These are phyloP conservation scores for Ustilago shanxiensis DNA, from an alignment of 1,284 basidiomycete species.

Conservation along the genomic window DNA sequence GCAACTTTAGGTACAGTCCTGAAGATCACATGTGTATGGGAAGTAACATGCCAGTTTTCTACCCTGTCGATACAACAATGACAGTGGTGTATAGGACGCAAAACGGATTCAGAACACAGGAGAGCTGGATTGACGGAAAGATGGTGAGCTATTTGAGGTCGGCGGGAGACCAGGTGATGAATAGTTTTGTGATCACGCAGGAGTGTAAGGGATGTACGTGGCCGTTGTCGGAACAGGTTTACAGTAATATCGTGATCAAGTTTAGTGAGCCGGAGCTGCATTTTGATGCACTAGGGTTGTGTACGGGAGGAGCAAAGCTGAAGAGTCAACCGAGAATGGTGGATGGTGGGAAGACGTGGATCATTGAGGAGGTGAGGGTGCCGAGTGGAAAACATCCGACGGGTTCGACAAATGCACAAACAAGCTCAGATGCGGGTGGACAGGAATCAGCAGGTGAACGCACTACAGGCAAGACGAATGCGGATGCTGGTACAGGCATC, in stretches of 20 bases:
- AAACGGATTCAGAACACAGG: constrained; percentile 42
- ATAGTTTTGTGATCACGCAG: constrained; percentile 51
- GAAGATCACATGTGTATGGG: constrained; percentile 52
- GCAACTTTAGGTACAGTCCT: constrained; percentile 32
- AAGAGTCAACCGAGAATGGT: constrained; percentile 15
- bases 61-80: constrained; percentile 26
- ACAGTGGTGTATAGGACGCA: constrained; percentile 44
- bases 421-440: background rate
- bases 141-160: constrained; percentile 42
- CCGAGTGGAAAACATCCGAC: constrained; percentile 30
- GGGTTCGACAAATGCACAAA: background rate
- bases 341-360: constrained; percentile 29
- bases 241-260: constrained; percentile 33
- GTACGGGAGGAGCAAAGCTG: constrained; percentile 31
- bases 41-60: constrained; percentile 42
- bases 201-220: constrained; percentile 44
- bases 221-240: constrained; percentile 42
- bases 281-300: constrained; percentile 35
- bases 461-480: background rate
- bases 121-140: constrained; percentile 39
- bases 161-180: constrained; percentile 49
- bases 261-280: constrained; percentile 27
- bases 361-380: constrained; percentile 41
- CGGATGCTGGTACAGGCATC: background rate
- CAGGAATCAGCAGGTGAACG: background rate